Evolutionary conservation across 2,329 filamentous ascomycete species (phyloP).

Genomic region (Claviceps monticola): DNA sequence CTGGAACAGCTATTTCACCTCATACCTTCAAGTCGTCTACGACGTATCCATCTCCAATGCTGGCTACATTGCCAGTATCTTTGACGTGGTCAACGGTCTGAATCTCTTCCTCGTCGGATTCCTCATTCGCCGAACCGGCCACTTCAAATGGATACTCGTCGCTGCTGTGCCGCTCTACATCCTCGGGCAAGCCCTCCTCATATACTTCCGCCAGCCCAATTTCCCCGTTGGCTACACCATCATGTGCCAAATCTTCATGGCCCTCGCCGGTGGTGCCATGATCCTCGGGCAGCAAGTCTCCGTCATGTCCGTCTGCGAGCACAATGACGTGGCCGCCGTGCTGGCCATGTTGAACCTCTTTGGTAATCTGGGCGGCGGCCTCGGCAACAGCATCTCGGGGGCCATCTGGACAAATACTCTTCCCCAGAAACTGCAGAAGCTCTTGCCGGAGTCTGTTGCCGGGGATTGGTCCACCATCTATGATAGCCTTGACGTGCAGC

Average conservation of each 20-base stretch:
- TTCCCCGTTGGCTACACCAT: slow-evolving; percentile 33
- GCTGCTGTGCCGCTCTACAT: slow-evolving; percentile 38
- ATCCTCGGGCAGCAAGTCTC: slow-evolving; percentile 42
- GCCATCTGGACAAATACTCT: slow-evolving; percentile 31
- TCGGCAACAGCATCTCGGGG: slow-evolving; percentile 29
- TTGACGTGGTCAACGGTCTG: slow-evolving; percentile 36
- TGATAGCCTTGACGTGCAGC: slow-evolving; percentile 1
- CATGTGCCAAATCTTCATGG: slow-evolving; percentile 40
- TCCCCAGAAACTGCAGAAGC: slow-evolving; percentile 1
- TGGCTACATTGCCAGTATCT: slow-evolving; percentile 34
- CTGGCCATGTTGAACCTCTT: slow-evolving; percentile 32
- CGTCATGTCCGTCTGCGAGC: slow-evolving; percentile 40
- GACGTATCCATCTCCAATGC: slow-evolving; percentile 27
- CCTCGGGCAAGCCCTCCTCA: slow-evolving; percentile 29
- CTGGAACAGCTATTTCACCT: slow-evolving; percentile 41
- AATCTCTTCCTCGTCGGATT: slow-evolving; percentile 34
- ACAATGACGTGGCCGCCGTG: slow-evolving; percentile 37
- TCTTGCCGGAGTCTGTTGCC: not conserved
- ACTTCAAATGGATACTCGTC: slow-evolving; percentile 34
- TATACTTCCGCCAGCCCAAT: slow-evolving; percentile 22
- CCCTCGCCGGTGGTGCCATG: slow-evolving; percentile 38
- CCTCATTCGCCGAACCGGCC: slow-evolving; percentile 29
- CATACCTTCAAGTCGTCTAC: slow-evolving; percentile 40
- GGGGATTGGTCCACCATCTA: not conserved
- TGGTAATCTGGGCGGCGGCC: slow-evolving; percentile 29